Evolutionary conservation across 1,284 basidiomycete species (phyloP), one percentile per base, ranked within the genome.

Genomic region (Neotropicomus parvogracilis): DNA sequence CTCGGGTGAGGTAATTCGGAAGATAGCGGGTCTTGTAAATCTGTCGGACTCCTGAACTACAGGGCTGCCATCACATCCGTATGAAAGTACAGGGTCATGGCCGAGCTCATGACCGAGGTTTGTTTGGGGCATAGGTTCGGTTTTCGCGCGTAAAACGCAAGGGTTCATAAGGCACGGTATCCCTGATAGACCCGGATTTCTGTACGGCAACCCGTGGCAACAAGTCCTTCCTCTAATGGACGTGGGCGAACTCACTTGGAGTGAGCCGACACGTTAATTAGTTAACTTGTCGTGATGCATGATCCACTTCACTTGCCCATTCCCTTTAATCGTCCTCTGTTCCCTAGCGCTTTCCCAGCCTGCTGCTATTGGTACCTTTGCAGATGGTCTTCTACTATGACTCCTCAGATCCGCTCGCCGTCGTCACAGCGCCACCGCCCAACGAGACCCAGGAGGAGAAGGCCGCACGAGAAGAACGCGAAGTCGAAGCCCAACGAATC

Each of bases 401-500:
- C 32, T 57, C 59, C 48, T 55, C 68, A 34, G 82, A 85, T 60
- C 81, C 83, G 0, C 66, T 85, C 31, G 65, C 74, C 2, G 59
- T 70, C 27, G 70, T 78, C 50, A 70, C 75, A 14, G 64, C 70
- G 0, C 79, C 81, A 0, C 81, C 81, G 0, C 66, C 70, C 0
- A 64, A 75, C 37, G 81, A 84, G 60, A 71, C 70, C 6, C 57
- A 65, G 0, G 67, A 71, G 7, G 67, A 79, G 49, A 69, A 59
- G 52, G 61, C 63, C 11, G 60, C 54, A 6, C 65, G 80, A 35
- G 66, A 79, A 45, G 59, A 62, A 21, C 64, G 65, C n/a, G 83
- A 85, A 64, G 73, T 70, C 1, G 75, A 80, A 54, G 80, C 79
- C 1, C 70, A 75, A 55, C 64, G 66, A 42, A 68, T 80, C 44